Evolutionary conservation across 495 filamentous ascomycete genomes (phyloP), one percentile per base, ranked within the genome.

Genomic region (Massariosphaeria phaeospora): DNA sequence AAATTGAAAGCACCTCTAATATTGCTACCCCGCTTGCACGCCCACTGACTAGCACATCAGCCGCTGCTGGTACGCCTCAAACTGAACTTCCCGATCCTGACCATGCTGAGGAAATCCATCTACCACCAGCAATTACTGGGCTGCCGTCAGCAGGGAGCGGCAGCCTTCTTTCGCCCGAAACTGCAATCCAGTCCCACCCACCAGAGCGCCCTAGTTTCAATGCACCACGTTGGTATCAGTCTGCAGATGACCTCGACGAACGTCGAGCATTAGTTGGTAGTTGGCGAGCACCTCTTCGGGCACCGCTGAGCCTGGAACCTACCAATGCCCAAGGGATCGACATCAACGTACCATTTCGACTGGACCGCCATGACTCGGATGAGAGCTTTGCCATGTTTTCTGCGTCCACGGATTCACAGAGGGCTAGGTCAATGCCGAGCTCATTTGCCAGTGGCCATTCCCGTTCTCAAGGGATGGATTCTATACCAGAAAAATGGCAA

Each of bases 361-460:
- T 82, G 17, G 63, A 76, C 20, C 77, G 85, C 18, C 83, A 85
- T 40, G 83, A 89, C 57, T 94, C 89, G 1, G 79, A 83, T 20
- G 89, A 91, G 55, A 90, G 86, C 59, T 88, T 88, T 59, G 80
- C 84, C 27, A 81, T 93, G 73, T 89, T 94, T 66, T 89, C 84
- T n/a, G 78, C 83, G 7, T 90, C 87, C 1, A 81, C 82, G 11
- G 79, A 83, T 15, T 68, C 66, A 17, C 61, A 60, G 15, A 45
- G 48, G 15, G 58, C 41, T 15, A 39, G 39, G 24, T 70, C 68
- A n/a, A 58, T 70, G 45, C 65, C 65, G 11, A 82, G 80, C 41
- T 75, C 71, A 17, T 55, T 70, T 31, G 68, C 68, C 0, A 73
- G 68, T 51, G 56, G 50, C 31, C 67, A 25, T 55, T 77, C 44